These are phyloP conservation scores for Quercus parvula DNA, from an alignment of 306 rosid species.

Conservation along the genomic window DNA sequence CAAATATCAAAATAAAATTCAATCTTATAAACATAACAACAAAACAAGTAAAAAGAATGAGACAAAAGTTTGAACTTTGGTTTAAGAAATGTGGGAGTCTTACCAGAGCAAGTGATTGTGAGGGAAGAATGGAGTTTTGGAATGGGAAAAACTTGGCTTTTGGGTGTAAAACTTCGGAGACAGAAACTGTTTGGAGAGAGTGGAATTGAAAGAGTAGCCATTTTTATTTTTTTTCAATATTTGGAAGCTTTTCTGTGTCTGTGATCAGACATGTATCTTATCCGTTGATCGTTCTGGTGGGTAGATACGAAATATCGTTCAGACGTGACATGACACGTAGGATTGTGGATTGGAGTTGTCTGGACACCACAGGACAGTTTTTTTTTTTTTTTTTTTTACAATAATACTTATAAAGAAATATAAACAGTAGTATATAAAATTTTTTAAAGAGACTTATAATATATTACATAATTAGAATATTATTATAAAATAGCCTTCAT, in stretches of 20 bases:
- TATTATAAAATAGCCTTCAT: rapidly evolving
- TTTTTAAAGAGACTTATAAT: too few species aligned
- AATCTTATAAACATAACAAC: background rate
- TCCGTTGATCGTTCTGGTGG: background rate
- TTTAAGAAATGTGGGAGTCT: background rate
- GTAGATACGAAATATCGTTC: constrained; percentile 23
- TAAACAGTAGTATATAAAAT: too few species aligned
- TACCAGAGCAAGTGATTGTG: constrained; percentile 57
- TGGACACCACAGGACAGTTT: background rate
- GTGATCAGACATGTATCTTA: background rate
- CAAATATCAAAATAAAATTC: background rate
- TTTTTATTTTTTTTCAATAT: constrained; percentile 9
- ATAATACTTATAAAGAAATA: too few species aligned
- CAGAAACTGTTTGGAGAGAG: constrained; percentile 42
- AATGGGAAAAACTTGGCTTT: constrained; percentile 24
- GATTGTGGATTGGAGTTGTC: background rate
- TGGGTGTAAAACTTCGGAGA: constrained; percentile 32
- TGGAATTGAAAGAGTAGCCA: constrained; percentile 62
- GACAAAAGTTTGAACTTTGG: too few species aligned
- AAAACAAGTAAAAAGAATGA: background rate
- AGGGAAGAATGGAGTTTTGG: constrained; percentile 10
- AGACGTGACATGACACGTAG: constrained; percentile 55
- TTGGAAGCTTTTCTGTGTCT: background rate
- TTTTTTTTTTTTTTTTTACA: too few species aligned
- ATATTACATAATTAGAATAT: rapidly evolving